Percentiles rank a stretch among this genome's conserved stretches.
Evolutionary conservation across 129 eudicot genomes (phyloP).

Genomic region (Flaveria linearis): DNA sequence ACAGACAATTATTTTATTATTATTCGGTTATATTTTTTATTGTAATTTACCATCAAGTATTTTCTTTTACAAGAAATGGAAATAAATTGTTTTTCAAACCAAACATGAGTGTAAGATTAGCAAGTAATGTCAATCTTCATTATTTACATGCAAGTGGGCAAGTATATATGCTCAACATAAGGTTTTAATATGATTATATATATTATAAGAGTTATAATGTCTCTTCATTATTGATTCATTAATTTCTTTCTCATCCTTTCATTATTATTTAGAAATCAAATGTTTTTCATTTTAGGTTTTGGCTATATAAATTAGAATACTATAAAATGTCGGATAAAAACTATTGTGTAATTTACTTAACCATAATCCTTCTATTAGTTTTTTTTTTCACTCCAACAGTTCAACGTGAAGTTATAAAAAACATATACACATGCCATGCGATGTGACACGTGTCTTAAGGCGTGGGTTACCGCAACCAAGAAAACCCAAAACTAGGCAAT

Average conservation of each 20-base stretch:
- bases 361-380: not conserved
- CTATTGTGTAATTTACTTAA: not conserved
- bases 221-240: not conserved
- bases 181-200: not conserved
- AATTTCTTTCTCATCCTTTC: not conserved
- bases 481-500: too few species aligned
- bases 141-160: slow-evolving; percentile 31
- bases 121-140: slow-evolving; percentile 1
- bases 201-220: not conserved
- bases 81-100: not conserved
- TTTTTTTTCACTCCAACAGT: too few species aligned
- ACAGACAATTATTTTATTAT: not conserved
- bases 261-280: not conserved
- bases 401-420: too few species aligned
- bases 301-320: not conserved
- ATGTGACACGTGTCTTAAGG: too few species aligned
- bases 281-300: not conserved
- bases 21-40: not conserved
- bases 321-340: not conserved
- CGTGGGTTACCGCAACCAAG: too few species aligned
- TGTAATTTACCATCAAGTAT: not conserved
- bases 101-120: not conserved
- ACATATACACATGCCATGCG: too few species aligned
- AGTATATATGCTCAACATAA: not conserved
- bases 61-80: not conserved